Evolutionary conservation across 192 early-diverging fungal genomes (phyloP), one percentile per base, ranked within the genome.

Genomic region (Coemansia erecta): DNA sequence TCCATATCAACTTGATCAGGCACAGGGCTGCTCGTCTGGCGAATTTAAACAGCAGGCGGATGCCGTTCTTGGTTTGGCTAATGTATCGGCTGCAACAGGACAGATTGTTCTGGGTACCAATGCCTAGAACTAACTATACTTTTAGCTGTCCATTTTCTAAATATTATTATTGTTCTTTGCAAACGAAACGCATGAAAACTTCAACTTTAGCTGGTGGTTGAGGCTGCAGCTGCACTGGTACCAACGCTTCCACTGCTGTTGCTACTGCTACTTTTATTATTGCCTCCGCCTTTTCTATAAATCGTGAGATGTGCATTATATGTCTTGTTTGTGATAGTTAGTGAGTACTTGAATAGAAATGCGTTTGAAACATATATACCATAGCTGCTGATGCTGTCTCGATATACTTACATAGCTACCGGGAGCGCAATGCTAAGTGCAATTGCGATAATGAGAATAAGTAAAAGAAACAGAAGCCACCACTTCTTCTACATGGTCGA

Each of bases 361-460:
- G 31, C 14, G 42, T 15, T 21, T 35, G 49, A 28, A 19, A 9
- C 9, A 28, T 7, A 40, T 35, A 23, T 44, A 26, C 8, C 13
- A 17, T 12, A 9, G 1, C 0, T 2, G 46, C 0, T 4, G 21
- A 0, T 31, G 19, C 11, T 44, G 9, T 11, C 8, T 23, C 21
- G 13, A 50, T 56, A 43, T 56, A 78, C 75, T 78, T 72, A 78
- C 75, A 66, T 72, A 22, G 75, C 75, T 41, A 78, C 23, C 3
- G 75, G 75, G 8, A 78, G 23, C 2, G 75, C 49, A 6, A 78
- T 58, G 0, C 66, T 67, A 12, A 68, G 52, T 6, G 75, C 75
- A 9, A 78, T 67, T 0, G 69, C 75, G 11, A 69, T 53, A 22
- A 78, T 55, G 19, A 78, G 58, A 0, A 78, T 40, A 31, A 68